phyloP scores from a whole-genome alignment of 352 stramenopile genomes.

The Phytophthora aleatoria region DNA sequence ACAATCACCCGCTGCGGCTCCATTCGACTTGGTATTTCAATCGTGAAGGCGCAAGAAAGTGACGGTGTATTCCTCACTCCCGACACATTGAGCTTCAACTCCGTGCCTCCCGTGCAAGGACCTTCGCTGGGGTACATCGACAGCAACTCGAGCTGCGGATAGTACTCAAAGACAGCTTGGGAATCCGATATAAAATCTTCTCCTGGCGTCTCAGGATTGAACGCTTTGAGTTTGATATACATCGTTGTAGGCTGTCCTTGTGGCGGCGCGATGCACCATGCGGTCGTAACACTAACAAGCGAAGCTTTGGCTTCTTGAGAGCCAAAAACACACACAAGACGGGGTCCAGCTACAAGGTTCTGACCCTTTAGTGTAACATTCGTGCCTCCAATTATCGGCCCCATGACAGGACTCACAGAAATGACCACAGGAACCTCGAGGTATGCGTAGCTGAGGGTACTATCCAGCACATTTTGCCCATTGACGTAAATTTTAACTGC shows the following conservation, averaged over 20 bases:
- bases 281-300: constrained; percentile 31
- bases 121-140: constrained; percentile 43
- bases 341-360: constrained; percentile 35
- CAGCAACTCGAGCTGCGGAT: constrained; percentile 28
- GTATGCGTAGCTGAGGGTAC: constrained; percentile 25
- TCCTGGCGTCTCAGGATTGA: constrained; percentile 11
- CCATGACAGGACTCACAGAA: constrained; percentile 28
- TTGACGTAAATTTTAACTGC: constrained; percentile 34
- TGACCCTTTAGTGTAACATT: constrained; percentile 40
- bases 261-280: constrained; percentile 36
- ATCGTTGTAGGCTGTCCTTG: constrained; percentile 19
- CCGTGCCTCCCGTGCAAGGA: constrained; percentile 36
- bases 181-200: constrained; percentile 38
- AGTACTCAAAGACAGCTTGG: constrained; percentile 41
- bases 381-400: constrained; percentile 40
- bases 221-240: constrained; percentile 42
- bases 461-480: constrained; percentile 23
- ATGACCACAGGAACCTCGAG: constrained; percentile 34
- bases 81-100: constrained; percentile 28
- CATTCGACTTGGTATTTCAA: constrained; percentile 30
- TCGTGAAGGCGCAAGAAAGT: constrained; percentile 44
- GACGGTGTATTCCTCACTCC: constrained; percentile 31
- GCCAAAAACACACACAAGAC: constrained; percentile 50
- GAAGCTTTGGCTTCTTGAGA: constrained; percentile 32
- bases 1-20: constrained; percentile 15